Base-by-base conservation (phyloP, 345 rosid genomes). In the Noccaea bulbosa region DNA sequence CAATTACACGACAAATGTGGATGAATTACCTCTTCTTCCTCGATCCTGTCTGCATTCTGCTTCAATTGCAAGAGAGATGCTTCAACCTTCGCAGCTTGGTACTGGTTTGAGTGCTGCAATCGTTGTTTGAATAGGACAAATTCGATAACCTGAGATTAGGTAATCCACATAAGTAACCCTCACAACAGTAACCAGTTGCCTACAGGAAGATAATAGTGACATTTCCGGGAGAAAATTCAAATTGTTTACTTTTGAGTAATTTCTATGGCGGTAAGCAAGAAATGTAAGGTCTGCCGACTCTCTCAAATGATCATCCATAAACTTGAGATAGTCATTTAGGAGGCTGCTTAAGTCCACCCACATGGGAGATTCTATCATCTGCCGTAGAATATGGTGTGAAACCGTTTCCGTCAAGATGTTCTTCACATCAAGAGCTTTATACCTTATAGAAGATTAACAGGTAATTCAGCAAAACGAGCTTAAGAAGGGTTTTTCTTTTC, bases 211-310 rank as follows among this genome's bases (percentile, higher is more conserved):
- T 54, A 61, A 17, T 56, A 53, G 24, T 30, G 47, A 2, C 15
- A 64, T 54, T 37, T 44, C 35, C 15, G 12, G 41, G 22, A 39
- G 44, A 69, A 37, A 32, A 70, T 43, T 37, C 43, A 4, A 72
- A 35, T 45, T 41, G 50, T 86, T 75, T 85, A 89, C 99, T 77
- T 94, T 94, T 51, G 98, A 88, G 82, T 91, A 94, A 81, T 89
- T 94, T 85, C 97, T 83, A 61, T 94, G 96, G 68, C 98, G 96
- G 78, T 94, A 94, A 11, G 98, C 98, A 59, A 94, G 96, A 81
- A 83, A 91, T 16, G 99, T 91, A 59, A 94, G 97, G 80, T 94
- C 99, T 67, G 98, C 95, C 12, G 96, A 94, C 82, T 94, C 99
- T 78, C 90, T 83, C 49, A 89, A 86, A 83, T 94, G 93, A 59